phyloP scores from a whole-genome alignment of 495 filamentous ascomycete genomes.

The Penicillium angulare region DNA sequence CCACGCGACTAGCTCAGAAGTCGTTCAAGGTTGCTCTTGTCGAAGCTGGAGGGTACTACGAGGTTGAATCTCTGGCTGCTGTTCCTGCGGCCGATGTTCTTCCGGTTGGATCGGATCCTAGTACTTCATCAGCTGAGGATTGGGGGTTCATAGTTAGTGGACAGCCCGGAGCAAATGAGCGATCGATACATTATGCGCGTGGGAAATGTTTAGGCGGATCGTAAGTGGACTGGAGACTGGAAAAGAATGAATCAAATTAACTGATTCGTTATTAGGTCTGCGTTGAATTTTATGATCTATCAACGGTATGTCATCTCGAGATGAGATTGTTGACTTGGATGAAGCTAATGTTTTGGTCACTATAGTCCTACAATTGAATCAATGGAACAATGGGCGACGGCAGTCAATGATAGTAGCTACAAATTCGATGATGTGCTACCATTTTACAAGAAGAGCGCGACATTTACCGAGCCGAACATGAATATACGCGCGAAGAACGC shows the following conservation, averaged over 20 bases:
- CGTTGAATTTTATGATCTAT: constrained; percentile 53
- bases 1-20: constrained; percentile 44
- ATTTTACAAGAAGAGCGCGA: constrained; percentile 51
- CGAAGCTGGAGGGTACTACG: constrained; percentile 58
- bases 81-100: constrained; percentile 36
- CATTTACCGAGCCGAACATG: constrained; percentile 53
- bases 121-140: constrained; percentile 37
- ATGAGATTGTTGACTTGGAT: background rate
- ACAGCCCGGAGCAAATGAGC: constrained; percentile 36
- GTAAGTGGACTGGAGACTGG: too few relatives aligned
- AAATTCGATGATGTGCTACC: constrained; percentile 51
- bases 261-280: constrained; percentile 24
- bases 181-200: constrained; percentile 37
- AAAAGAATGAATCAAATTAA: too few relatives aligned
- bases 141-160: constrained; percentile 47
- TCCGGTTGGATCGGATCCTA: constrained; percentile 17
- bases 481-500: constrained; percentile 36
- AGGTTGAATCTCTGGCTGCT: constrained; percentile 34
- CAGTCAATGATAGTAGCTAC: constrained; percentile 55
- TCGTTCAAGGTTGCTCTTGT: constrained; percentile 45
- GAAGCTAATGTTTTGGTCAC: background rate
- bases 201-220: constrained; percentile 38
- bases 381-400: constrained; percentile 55
- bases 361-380: constrained; percentile 37
- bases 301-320: constrained; percentile 20